phyloP scores from a whole-genome alignment of 1,139 yeast genomes.

The Debaryomycetaceae sp. region DNA sequence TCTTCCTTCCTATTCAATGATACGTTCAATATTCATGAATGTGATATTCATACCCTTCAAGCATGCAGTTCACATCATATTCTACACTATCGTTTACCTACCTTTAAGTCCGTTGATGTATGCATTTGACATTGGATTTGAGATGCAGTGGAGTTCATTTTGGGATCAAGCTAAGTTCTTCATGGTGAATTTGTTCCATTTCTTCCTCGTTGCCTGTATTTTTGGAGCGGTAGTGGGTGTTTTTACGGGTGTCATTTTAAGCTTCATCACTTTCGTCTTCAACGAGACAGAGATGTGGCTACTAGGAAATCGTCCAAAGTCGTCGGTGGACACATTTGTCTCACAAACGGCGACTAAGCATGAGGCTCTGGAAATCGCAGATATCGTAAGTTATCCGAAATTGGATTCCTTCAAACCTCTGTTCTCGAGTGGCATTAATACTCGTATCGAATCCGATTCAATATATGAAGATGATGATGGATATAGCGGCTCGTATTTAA shows the following conservation, averaged over 20 bases:
- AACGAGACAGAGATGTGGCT: background rate
- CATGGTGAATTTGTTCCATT: conserved; percentile 16
- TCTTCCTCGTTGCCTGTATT: conserved; percentile 18
- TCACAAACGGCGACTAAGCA: background rate
- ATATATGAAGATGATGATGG: conserved; percentile 16
- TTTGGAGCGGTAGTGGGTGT: conserved; percentile 20
- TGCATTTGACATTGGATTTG: conserved; percentile 11
- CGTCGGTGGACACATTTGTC: background rate
- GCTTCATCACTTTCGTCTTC: conserved; percentile 6
- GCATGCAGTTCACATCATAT: conserved; percentile 9
- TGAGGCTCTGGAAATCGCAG: background rate
- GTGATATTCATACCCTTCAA: conserved; percentile 1
- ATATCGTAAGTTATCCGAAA: background rate
- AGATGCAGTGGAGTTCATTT: conserved; percentile 6
- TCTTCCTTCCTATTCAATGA: background rate
- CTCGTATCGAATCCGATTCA: background rate
- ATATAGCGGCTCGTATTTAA: conserved; percentile 7
- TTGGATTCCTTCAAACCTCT: background rate
- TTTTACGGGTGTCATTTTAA: conserved; percentile 12
- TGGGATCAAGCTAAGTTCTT: conserved; percentile 10
- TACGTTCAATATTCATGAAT: background rate
- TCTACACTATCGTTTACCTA: conserved; percentile 15
- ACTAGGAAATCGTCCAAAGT: background rate
- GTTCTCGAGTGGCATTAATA: background rate
- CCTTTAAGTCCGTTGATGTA: conserved; percentile 20